These are phyloP conservation scores for Aspergillus nomiae DNA, from an alignment of 2,329 filamentous ascomycete species.

Conservation along the genomic window DNA sequence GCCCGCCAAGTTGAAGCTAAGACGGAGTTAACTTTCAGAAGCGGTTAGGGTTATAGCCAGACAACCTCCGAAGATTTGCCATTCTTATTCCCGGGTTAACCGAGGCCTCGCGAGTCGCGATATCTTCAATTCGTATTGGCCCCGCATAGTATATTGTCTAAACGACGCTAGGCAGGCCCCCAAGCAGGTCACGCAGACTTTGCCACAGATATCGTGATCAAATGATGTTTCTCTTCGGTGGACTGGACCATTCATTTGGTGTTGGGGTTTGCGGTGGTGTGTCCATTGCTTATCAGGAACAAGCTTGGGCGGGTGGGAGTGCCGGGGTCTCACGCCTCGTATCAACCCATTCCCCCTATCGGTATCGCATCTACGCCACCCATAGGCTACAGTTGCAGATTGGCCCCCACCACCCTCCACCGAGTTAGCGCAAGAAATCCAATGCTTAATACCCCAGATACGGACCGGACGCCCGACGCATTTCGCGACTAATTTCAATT, in stretches of 20 bases:
- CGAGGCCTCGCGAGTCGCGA: not conserved
- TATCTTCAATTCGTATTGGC: not conserved
- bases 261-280: not conserved
- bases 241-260: not conserved
- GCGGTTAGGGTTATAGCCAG: not conserved
- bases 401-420: not conserved
- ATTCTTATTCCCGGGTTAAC: not conserved
- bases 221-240: not conserved
- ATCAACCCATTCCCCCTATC: not conserved
- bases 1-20: not conserved
- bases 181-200: not conserved
- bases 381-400: not conserved
- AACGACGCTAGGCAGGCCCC: not conserved
- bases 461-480: not conserved
- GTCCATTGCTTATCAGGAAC: constrained; percentile 15
- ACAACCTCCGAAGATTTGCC: constrained; percentile 4
- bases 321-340: not conserved
- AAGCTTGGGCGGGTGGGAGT: constrained; percentile 11
- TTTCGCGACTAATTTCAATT: not conserved
- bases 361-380: not conserved
- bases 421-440: not conserved
- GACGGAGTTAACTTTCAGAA: not conserved
- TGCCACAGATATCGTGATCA: not conserved
- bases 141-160: not conserved
- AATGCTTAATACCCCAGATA: constrained; percentile 6